phyloP scores from a whole-genome alignment of 306 rosid species.

The Casuarina cunninghamiana region DNA sequence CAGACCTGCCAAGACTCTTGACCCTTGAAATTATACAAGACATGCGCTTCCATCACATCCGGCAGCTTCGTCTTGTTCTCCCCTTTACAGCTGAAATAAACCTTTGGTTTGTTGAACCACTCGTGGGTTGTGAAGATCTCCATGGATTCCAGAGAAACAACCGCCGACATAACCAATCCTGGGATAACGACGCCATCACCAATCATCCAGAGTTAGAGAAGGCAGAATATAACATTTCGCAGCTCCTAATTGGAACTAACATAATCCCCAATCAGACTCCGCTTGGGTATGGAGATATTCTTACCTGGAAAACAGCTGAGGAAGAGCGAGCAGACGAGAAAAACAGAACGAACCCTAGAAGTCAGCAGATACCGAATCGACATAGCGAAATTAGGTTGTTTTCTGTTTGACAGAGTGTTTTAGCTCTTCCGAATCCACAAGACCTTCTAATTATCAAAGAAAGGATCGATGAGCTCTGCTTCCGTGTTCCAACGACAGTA shows the following conservation, averaged over 20 bases:
- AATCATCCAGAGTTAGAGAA: not conserved
- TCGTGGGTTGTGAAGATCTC: conserved; percentile 67
- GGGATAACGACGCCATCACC: conserved; percentile 3
- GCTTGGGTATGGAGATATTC: conserved; percentile 4
- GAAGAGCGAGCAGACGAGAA: conserved; percentile 34
- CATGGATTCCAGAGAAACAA: conserved; percentile 61
- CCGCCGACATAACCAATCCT: conserved; percentile 59
- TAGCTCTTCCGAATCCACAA: not conserved
- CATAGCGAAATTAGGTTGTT: conserved; percentile 38
- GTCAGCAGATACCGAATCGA: conserved; percentile 31
- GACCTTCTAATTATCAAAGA: not conserved
- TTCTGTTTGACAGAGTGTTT: not conserved
- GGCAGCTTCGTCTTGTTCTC: conserved; percentile 61
- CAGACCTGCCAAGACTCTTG: conserved; percentile 96
- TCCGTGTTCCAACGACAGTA: conserved; percentile 6
- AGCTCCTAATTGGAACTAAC: not conserved
- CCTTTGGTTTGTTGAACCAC: conserved; percentile 55
- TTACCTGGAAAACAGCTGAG: conserved; percentile 57
- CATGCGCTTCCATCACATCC: conserved; percentile 54
- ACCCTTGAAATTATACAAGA: conserved; percentile 61
- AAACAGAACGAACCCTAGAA: conserved; percentile 29
- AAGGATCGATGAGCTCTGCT: not conserved
- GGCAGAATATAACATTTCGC: too few species aligned
- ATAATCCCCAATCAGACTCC: not conserved
- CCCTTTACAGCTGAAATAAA: conserved; percentile 69